Evolutionary conservation across 2,329 filamentous ascomycete genomes (phyloP).

Genomic region (Ceratocystis smalleyi): DNA sequence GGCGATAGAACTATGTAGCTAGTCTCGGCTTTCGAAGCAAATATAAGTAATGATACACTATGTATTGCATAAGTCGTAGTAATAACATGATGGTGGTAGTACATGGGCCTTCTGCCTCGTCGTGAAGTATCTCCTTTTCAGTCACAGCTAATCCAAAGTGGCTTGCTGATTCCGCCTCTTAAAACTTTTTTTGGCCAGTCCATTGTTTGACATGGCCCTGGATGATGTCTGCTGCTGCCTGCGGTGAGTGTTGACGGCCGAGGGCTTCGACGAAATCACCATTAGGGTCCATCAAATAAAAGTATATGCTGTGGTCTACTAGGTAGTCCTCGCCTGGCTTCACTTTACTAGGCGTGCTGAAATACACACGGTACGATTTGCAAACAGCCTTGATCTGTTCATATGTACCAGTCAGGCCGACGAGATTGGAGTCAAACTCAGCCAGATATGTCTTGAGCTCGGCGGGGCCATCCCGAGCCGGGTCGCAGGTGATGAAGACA

Average conservation of each 20-base stretch:
- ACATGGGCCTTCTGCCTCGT: slow-evolving; percentile 3
- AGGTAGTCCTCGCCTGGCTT: slow-evolving; percentile 92
- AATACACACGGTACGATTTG: slow-evolving; percentile 94
- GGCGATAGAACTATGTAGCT: too few species aligned
- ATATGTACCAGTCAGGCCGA: slow-evolving; percentile 85
- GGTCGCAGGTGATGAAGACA: slow-evolving; percentile 92
- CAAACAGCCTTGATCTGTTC: slow-evolving; percentile 87
- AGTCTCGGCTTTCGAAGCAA: background rate
- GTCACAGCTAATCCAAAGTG: background rate
- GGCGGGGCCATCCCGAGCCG: slow-evolving; percentile 71
- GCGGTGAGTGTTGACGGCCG: slow-evolving; percentile 82
- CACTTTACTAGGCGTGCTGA: slow-evolving; percentile 77
- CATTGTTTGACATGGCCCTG: slow-evolving; percentile 64
- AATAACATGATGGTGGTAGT: slow-evolving; percentile 5
- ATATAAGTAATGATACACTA: slow-evolving; percentile 10
- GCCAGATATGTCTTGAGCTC: slow-evolving; percentile 72
- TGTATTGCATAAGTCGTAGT: slow-evolving; percentile 4
- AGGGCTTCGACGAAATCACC: slow-evolving; percentile 97
- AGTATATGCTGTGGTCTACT: slow-evolving; percentile 98
- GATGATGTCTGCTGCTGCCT: slow-evolving; percentile 71
- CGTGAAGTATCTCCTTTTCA: background rate
- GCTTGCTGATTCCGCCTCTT: slow-evolving; percentile 1
- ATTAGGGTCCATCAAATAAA: slow-evolving; percentile 97
- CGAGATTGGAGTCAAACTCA: slow-evolving; percentile 76
- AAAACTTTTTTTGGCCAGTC: slow-evolving; percentile 23